These are phyloP conservation scores for Serendipita sp. DNA, from an alignment of 768 basidiomycete species.

Conservation along the genomic window DNA sequence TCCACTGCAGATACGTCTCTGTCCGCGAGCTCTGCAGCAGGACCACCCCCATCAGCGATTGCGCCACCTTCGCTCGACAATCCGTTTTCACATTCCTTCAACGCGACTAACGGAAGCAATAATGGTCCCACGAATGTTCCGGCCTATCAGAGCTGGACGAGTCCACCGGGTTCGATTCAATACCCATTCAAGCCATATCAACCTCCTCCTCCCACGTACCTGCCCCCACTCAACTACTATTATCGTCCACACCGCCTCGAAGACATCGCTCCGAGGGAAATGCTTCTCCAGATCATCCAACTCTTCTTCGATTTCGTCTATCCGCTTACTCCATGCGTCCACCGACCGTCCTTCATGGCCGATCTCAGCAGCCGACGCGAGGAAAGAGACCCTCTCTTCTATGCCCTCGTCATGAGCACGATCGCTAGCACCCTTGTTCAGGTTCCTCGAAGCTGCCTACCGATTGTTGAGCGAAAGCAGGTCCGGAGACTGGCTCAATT, in stretches of 20 bases:
- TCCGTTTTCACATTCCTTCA: background rate
- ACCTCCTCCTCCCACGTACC: conserved; percentile 19
- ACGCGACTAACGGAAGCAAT: conserved; percentile 6
- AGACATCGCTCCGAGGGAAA: conserved; percentile 66
- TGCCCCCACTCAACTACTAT: conserved; percentile 52
- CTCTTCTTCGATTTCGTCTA: conserved; percentile 92
- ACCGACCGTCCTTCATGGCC: conserved; percentile 85
- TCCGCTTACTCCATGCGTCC: conserved; percentile 77
- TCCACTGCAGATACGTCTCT: conserved; percentile 4
- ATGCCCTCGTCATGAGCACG: conserved; percentile 77
- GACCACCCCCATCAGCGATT: background rate
- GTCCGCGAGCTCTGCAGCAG: background rate
- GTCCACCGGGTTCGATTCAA: conserved; percentile 1
- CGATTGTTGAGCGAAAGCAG: conserved; percentile 59
- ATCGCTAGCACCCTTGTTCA: conserved; percentile 79
- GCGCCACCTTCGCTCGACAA: background rate
- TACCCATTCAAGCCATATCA: conserved; percentile 42
- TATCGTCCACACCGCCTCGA: conserved; percentile 65
- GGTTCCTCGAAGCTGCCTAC: conserved; percentile 74
- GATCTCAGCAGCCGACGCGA: conserved; percentile 66
- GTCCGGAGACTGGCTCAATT: conserved; percentile 72
- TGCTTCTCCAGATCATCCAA: conserved; percentile 64
- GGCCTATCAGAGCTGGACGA: conserved; percentile 3
- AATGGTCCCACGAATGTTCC: background rate
- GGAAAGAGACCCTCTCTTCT: conserved; percentile 80